Evolutionary conservation across 2,329 filamentous ascomycete species (phyloP).

Genomic region (Talaromyces marneffei): DNA sequence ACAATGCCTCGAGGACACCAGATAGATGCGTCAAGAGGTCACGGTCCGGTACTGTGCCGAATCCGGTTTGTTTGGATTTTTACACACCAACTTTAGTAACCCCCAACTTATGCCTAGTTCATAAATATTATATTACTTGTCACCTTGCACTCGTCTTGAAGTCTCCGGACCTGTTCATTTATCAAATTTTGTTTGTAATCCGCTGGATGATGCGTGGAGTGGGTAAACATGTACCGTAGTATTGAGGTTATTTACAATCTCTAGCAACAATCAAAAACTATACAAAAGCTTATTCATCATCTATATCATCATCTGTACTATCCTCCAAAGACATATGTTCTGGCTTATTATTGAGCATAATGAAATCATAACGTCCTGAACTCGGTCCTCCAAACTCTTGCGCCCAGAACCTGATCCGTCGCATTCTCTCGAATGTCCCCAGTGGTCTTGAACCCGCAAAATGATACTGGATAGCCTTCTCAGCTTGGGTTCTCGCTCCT

Average conservation of each 20-base stretch:
- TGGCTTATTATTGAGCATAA: not conserved
- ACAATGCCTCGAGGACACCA: too few relatives aligned
- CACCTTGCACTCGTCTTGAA: not conserved
- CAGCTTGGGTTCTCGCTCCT: not conserved
- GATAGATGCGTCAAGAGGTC: not conserved
- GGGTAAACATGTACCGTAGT: too few relatives aligned
- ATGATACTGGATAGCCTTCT: not conserved
- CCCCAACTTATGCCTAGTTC: not conserved
- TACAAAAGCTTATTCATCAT: not conserved
- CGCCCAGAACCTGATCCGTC: not conserved
- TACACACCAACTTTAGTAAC: not conserved
- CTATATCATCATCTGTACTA: not conserved
- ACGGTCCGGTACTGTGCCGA: not conserved
- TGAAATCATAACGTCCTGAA: not conserved
- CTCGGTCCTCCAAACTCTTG: not conserved
- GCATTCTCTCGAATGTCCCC: not conserved
- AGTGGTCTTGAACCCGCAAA: not conserved
- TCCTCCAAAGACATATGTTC: not conserved
- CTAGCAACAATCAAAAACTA: not conserved
- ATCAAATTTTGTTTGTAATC: too few relatives aligned
- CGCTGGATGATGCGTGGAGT: too few relatives aligned
- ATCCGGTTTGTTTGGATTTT: not conserved
- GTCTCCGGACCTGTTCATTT: not conserved
- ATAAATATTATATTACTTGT: not conserved
- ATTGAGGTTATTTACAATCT: not conserved